Evolutionary conservation across 768 basidiomycete species (phyloP).

Genomic region (Naganishia antarctica): DNA sequence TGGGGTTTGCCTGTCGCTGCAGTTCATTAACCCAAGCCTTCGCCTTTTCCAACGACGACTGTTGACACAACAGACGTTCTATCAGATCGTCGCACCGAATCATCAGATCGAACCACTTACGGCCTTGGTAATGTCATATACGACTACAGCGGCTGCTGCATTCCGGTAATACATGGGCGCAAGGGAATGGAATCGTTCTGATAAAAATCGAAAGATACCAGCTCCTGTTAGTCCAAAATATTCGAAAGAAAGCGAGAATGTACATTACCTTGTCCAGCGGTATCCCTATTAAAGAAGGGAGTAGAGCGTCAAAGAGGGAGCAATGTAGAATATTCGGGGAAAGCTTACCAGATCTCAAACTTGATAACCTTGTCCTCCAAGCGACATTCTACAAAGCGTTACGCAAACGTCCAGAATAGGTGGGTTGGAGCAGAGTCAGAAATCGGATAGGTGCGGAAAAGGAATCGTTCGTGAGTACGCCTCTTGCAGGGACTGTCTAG

Average conservation of each 20-base stretch:
- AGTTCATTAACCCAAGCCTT: slow-evolving; percentile 99
- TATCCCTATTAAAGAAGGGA: slow-evolving; percentile 39
- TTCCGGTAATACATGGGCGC: slow-evolving; percentile 99
- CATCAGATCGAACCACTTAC: slow-evolving; percentile 28
- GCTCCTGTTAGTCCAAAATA: not conserved
- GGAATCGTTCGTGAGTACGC: not conserved
- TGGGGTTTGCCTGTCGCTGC: slow-evolving; percentile 96
- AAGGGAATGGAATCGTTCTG: slow-evolving; percentile 92
- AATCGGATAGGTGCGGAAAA: not conserved
- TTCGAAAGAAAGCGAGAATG: not conserved
- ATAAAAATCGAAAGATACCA: not conserved
- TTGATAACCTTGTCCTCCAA: slow-evolving; percentile 64
- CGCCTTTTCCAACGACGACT: slow-evolving; percentile 88
- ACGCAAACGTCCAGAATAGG: too few species aligned
- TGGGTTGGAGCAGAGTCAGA: too few species aligned
- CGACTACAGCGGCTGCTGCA: slow-evolving; percentile 94
- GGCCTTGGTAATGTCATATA: slow-evolving; percentile 95
- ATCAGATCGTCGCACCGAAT: not conserved
- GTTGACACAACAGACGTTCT: not conserved
- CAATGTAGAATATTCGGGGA: not conserved
- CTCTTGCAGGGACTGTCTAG: not conserved
- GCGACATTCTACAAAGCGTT: slow-evolving; percentile 49
- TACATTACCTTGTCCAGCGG: slow-evolving; percentile 47
- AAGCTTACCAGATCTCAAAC: slow-evolving; percentile 72
- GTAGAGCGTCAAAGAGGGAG: too few species aligned